Percentiles rank a stretch among this genome's conserved stretches.
phyloP scores from a whole-genome alignment of 1,139 yeast species.

The Kluyveromyces marxianus region DNA sequence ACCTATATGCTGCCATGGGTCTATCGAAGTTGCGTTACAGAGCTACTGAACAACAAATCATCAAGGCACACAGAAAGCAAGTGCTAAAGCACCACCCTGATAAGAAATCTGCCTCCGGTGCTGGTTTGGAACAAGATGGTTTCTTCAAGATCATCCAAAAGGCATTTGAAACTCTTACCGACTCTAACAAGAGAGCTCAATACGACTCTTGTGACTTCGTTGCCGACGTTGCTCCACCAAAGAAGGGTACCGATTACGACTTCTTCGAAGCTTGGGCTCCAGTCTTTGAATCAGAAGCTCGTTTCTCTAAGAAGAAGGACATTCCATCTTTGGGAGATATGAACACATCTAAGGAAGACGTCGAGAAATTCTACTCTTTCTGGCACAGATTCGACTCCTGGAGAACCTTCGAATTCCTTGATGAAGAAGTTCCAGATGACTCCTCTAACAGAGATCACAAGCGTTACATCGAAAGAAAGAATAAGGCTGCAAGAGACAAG shows the following conservation, averaged over 20 bases:
- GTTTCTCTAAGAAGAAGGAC: conserved; percentile 88
- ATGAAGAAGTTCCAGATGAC: conserved; percentile 99
- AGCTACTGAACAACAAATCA: conserved; percentile 89
- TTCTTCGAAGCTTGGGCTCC: conserved; percentile 92
- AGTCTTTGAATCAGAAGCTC: conserved; percentile 80
- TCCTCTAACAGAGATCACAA: conserved; percentile 98
- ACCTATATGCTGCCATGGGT: conserved; percentile 93
- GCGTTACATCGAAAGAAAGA: conserved; percentile 96
- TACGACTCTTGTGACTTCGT: conserved; percentile 89
- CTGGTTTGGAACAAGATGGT: conserved; percentile 90
- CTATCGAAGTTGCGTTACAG: conserved; percentile 82
- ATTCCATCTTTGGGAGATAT: conserved; percentile 74
- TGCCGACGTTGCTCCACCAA: conserved; percentile 81
- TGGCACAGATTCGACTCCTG: conserved; percentile 97
- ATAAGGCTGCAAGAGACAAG: conserved; percentile 93
- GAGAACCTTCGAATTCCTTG: conserved; percentile 97
- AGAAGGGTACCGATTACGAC: conserved; percentile 55
- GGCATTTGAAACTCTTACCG: conserved; percentile 86
- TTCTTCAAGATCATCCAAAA: conserved; percentile 97
- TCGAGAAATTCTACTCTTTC: conserved; percentile 81
- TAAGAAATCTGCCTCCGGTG: conserved; percentile 71
- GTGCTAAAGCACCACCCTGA: conserved; percentile 98
- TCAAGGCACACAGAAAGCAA: conserved; percentile 95
- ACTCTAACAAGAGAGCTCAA: conserved; percentile 80
- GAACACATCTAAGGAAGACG: conserved; percentile 68